phyloP scores from a whole-genome alignment of 192 early-diverging fungal genomes.

The Coemansia sp. region DNA sequence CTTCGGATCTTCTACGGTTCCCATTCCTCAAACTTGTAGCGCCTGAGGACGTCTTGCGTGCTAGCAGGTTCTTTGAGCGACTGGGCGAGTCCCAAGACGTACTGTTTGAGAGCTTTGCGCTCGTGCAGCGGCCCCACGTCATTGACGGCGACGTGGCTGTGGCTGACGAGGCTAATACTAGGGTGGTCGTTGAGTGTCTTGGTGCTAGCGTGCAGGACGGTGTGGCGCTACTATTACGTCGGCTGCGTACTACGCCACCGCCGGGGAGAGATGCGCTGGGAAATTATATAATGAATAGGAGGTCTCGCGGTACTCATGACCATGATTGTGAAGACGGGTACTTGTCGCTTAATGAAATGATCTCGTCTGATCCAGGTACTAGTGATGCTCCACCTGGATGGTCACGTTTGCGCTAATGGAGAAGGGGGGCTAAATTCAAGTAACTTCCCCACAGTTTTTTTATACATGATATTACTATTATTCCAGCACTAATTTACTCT shows the following conservation, averaged over 20 bases:
- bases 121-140: constrained; percentile 39
- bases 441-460: not conserved
- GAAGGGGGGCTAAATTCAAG: not conserved
- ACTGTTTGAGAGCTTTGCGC: constrained; percentile 41
- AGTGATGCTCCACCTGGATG: constrained; percentile 33
- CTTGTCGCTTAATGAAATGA: constrained; percentile 42
- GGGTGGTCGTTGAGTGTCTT: constrained; percentile 46
- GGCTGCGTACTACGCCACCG: constrained; percentile 19
- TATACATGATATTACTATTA: not conserved
- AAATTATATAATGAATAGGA: constrained; percentile 22
- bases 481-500: not conserved
- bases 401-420: constrained; percentile 23
- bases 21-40: constrained; percentile 51
- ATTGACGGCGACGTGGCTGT: constrained; percentile 48
- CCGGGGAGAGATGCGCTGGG: constrained; percentile 37
- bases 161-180: constrained; percentile 30
- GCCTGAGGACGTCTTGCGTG: constrained; percentile 46
- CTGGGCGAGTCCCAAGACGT: constrained; percentile 37
- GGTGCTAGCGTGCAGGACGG: constrained; percentile 53
- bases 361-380: constrained; percentile 40
- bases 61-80: constrained; percentile 42
- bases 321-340: constrained; percentile 42
- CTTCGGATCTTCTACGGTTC: constrained; percentile 38
- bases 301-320: constrained; percentile 16
- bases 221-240: constrained; percentile 39